Evolutionary conservation across 2,329 filamentous ascomycete genomes (phyloP).

Genomic region (Eutypella sp.): DNA sequence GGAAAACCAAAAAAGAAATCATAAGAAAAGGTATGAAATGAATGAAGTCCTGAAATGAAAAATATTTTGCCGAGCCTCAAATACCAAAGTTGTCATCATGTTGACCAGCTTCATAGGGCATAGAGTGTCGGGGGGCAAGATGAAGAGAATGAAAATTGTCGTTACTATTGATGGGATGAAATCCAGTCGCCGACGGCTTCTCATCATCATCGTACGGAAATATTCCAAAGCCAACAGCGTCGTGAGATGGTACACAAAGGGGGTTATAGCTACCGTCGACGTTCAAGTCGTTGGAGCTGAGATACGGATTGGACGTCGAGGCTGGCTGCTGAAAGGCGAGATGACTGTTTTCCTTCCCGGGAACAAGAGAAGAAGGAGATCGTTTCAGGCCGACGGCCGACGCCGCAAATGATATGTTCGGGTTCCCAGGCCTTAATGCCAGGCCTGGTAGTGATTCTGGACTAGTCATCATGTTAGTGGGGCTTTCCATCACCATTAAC

Average conservation of each 20-base stretch:
- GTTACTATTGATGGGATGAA: slow-evolving; percentile 22
- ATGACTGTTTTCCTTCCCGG: slow-evolving; percentile 28
- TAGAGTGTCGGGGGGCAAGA: slow-evolving; percentile 12
- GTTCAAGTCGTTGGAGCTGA: slow-evolving; percentile 20
- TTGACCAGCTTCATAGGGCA: slow-evolving; percentile 14
- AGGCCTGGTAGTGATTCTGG: slow-evolving; percentile 32
- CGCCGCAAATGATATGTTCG: slow-evolving; percentile 29
- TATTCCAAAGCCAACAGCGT: slow-evolving; percentile 22
- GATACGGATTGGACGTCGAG: slow-evolving; percentile 22
- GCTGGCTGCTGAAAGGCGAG: slow-evolving; percentile 17
- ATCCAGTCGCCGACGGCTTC: slow-evolving; percentile 17
- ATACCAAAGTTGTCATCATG: slow-evolving; percentile 13
- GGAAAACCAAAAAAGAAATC: neutral
- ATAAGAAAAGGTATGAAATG: no score
- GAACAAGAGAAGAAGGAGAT: slow-evolving; percentile 16
- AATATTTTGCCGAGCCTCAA: slow-evolving; percentile 3
- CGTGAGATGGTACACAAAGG: slow-evolving; percentile 26
- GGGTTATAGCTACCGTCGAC: slow-evolving; percentile 27
- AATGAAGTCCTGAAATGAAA: no score
- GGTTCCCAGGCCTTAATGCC: slow-evolving; percentile 31
- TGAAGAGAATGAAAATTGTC: slow-evolving; percentile 18
- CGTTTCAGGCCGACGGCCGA: slow-evolving; percentile 22
- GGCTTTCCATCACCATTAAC: no score
- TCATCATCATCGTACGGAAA: slow-evolving; percentile 22
- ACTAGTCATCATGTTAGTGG: no score